A percentile compares a stretch with the other conserved stretches of the same genome.
phyloP scores from a whole-genome alignment of 169 alveolate genomes.

The Neospora caninum region DNA sequence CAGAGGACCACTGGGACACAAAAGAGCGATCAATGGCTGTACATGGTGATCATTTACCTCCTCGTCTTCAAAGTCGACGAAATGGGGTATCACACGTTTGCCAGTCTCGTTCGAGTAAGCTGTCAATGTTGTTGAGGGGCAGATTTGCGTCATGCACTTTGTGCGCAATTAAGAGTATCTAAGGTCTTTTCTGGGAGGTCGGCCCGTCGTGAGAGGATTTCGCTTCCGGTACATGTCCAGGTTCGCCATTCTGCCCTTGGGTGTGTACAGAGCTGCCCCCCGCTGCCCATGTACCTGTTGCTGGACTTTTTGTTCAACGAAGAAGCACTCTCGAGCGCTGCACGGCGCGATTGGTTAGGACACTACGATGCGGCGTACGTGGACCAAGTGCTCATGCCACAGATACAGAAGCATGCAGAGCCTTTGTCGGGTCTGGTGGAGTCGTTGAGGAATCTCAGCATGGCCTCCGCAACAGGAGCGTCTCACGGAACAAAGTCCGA shows the following conservation, averaged over 20 bases:
- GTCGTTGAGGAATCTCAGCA: conserved; percentile 9
- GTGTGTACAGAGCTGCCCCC: conserved; percentile 29
- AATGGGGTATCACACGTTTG: not conserved
- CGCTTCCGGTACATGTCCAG: too few species aligned
- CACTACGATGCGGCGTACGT: conserved; percentile 25
- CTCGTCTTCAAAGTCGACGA: conserved; percentile 7
- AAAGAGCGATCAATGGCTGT: conserved; percentile 4
- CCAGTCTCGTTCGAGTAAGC: conserved; percentile 22
- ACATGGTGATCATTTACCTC: conserved; percentile 24
- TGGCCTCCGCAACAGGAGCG: not conserved
- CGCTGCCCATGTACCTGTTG: conserved; percentile 20
- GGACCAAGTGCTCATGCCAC: not conserved
- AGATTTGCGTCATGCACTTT: too few species aligned
- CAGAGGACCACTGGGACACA: not conserved
- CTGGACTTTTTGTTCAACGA: not conserved
- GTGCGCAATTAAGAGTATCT: too few species aligned
- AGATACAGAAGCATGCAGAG: not conserved
- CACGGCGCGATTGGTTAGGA: not conserved
- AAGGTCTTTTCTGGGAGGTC: too few species aligned
- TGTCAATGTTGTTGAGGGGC: not conserved
- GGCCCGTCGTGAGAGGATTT: too few species aligned
- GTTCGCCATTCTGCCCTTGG: too few species aligned
- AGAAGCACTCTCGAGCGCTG: not conserved
- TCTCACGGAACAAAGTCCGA: not conserved
- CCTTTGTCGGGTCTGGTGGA: not conserved